Base-by-base conservation (phyloP, 192 early-diverging fungal genomes). In the Linnemannia elongata region DNA sequence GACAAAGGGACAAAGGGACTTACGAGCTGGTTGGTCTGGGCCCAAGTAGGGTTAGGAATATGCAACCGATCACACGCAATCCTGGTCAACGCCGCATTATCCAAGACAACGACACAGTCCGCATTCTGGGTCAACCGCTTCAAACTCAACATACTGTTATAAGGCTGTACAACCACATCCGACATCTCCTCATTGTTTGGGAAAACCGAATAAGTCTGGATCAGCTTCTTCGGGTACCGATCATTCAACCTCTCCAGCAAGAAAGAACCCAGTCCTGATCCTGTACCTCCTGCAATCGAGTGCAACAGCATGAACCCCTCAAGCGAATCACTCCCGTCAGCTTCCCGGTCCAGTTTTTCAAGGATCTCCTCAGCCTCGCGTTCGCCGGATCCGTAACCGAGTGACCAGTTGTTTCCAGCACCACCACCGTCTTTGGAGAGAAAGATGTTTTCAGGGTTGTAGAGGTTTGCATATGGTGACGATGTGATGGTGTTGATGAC, bases 141-240 rank as follows among this genome's bases (percentile, higher is more conserved):
- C 80, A 99, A 89, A 77, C 94, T 95, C 75, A 99, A 88, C 90
- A 99, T 93, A 24, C 96, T 97, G 90, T 99, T 99, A 84, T 99
- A 99, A 20, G 98, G 98, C 88, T 99, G 98, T 49, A 99, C 97
- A 39, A 99, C 97, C 30, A 98, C 96, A 85, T 99, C 98, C 12
- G 97, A 97, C 54, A 94, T 93, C 77, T 98, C 96, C 54, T 96
- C 95, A 83, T 94, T 96, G 87, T 99, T 99, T 17, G 98, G 98
- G 86, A 99, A 99, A 27, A 99, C 98, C 9, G 96, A 97, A 81
- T 99, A 99, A 20, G 98, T 99, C 82, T 99, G 98, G 71, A 99
- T 94, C 39, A 99, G 89, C 90, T 99, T 99, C 79, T 99, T 99
- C 39, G 98, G 98, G 75, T 97, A 99, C 77, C 97, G 90, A 87